Conservation (phyloP, 495 filamentous ascomycete genomes). For the Amniculicola lignicola region DNA sequence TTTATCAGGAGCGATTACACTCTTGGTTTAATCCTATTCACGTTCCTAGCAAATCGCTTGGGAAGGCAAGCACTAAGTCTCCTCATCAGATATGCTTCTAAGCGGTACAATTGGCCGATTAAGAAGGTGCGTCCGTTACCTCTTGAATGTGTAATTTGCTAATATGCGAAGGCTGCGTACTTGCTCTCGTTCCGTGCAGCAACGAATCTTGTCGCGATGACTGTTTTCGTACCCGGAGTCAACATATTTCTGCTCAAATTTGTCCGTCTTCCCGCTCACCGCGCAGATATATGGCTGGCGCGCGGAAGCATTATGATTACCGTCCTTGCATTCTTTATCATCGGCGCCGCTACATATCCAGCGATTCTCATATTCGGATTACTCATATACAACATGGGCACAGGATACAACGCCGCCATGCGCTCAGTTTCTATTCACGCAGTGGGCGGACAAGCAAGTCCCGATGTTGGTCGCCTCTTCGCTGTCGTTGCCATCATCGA, state of each 20-base stretch:
- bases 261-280: conserved; percentile 36
- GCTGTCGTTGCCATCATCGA: conserved; percentile 41
- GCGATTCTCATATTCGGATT: conserved; percentile 39
- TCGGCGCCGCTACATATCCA: conserved; percentile 39
- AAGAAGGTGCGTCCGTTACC: conserved; percentile 34
- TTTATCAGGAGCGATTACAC: conserved; percentile 41
- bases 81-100: conserved; percentile 46
- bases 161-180: conserved; percentile 40
- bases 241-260: conserved; percentile 33
- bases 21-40: conserved; percentile 38
- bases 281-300: conserved; percentile 40
- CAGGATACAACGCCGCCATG: conserved; percentile 37
- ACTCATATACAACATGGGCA: conserved; percentile 42
- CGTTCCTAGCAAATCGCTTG: conserved; percentile 38
- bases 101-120: conserved; percentile 47
- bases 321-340: conserved; percentile 37
- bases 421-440: conserved; percentile 44
- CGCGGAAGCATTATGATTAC: conserved; percentile 39
- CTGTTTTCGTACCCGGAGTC: conserved; percentile 39
- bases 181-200: conserved; percentile 44
- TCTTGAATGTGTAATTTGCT: not conserved
- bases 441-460: conserved; percentile 39
- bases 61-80: conserved; percentile 38
- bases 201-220: conserved; percentile 39
- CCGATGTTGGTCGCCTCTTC: conserved; percentile 38